Evolutionary conservation across 352 stramenopile species (phyloP).

Genomic region (Thalassiosira mediterranea): DNA sequence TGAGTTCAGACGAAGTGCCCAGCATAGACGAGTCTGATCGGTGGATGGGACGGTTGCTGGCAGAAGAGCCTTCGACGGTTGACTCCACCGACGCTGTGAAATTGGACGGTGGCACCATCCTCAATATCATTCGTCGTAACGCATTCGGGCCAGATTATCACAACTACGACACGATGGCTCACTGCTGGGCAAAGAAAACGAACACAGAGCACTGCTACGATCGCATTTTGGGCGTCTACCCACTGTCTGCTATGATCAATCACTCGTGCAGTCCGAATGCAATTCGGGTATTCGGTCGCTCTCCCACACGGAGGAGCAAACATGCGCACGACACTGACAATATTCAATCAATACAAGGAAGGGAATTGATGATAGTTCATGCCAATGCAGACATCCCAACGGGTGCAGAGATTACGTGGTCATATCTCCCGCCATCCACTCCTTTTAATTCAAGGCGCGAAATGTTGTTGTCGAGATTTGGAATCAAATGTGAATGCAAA

Average conservation of each 20-base stretch:
- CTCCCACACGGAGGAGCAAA: constrained; percentile 15
- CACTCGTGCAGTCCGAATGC: constrained; percentile 75
- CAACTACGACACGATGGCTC: constrained; percentile 62
- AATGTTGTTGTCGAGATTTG: constrained; percentile 54
- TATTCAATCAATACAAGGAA: constrained; percentile 5
- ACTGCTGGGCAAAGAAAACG: constrained; percentile 30
- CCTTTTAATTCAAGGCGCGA: constrained; percentile 40
- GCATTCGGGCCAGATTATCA: constrained; percentile 79
- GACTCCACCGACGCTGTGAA: constrained; percentile 11
- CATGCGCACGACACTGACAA: neutral
- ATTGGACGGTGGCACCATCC: constrained; percentile 47
- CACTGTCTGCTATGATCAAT: constrained; percentile 79
- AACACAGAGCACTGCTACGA: constrained; percentile 28
- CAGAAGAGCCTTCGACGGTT: constrained; percentile 16
- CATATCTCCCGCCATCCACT: constrained; percentile 66
- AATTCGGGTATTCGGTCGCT: constrained; percentile 60
- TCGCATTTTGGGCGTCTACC: constrained; percentile 66
- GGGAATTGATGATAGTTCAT: constrained; percentile 69
- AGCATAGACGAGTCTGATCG: constrained; percentile 4
- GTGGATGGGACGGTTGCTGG: constrained; percentile 24
- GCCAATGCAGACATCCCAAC: constrained; percentile 47
- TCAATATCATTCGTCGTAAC: constrained; percentile 70
- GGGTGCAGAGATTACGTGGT: constrained; percentile 72
- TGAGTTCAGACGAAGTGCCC: constrained; percentile 44
- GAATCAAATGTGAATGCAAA: constrained; percentile 65